Conservation (phyloP, 1,139 yeast genomes). For the Taiozyma sp. region DNA sequence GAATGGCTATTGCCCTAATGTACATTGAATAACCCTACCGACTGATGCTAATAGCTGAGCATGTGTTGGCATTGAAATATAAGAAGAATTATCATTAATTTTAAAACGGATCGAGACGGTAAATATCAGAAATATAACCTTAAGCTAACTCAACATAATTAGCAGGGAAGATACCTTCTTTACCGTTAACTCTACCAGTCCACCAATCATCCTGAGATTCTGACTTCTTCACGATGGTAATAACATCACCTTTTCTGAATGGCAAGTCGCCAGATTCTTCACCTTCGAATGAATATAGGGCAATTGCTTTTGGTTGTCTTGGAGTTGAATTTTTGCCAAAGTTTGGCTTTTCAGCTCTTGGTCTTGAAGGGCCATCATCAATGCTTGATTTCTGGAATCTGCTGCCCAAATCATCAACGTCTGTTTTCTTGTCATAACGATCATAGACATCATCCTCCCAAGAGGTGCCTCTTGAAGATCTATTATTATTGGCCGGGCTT, state of each 20-base stretch:
- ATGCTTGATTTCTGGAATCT: slow-evolving; percentile 29
- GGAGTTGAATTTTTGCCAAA: slow-evolving; percentile 32
- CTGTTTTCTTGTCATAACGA: slow-evolving; percentile 26
- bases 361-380: slow-evolving; percentile 32
- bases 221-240: slow-evolving; percentile 78
- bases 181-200: slow-evolving; percentile 86
- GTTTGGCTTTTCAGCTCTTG: slow-evolving; percentile 50
- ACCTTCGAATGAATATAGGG: slow-evolving; percentile 82
- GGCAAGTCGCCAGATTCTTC: slow-evolving; percentile 90
- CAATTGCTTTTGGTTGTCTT: slow-evolving; percentile 76
- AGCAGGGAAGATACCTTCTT: slow-evolving; percentile 94
- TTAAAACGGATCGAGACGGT: background rate
- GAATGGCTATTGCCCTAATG: background rate
- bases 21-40: background rate
- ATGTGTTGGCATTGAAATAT: background rate
- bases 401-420: slow-evolving; percentile 31
- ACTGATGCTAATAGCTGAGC: background rate
- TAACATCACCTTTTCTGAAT: slow-evolving; percentile 93
- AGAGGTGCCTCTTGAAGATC: slow-evolving; percentile 34
- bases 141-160: slow-evolving; percentile 85
- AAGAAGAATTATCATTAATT: slow-evolving; percentile 3
- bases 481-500: slow-evolving; percentile 23
- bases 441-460: slow-evolving; percentile 91
- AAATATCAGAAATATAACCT: slow-evolving; percentile 2
- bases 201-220: slow-evolving; percentile 97